Evolutionary conservation across 148 eudicot genomes (phyloP), one percentile per base, ranked within the genome.

Genomic region (Arctostaphylos glauca): DNA sequence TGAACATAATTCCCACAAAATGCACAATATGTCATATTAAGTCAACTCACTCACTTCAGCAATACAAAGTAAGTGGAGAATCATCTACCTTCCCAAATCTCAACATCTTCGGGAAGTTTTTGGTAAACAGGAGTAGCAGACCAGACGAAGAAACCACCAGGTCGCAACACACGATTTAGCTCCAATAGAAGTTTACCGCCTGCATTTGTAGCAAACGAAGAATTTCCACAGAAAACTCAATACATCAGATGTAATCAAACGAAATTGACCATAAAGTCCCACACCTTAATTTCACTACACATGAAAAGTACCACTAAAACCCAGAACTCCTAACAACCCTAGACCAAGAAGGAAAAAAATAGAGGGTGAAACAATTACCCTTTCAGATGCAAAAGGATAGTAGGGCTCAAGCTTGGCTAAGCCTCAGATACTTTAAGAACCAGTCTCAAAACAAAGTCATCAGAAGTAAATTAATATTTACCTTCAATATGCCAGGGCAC

Each of bases 401-500:
- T 43, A 70, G 74, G 46, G 9, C 74, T 70, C 16, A 70, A 41
- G 74, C 49, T 70, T 7, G 3, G n/a, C 14, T 70, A 38, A 70
- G 46, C 48, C 16, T 43, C 47, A 70, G 74, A 43, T 41, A 38
- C 15, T 66, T 25, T 66, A 12, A 66, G 6, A 5, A 25, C 5
- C 43, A 66, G 10, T 41, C 74, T 15, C 74, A 43, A 70, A 41
- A 41, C 74, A 70, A 70, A 70, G 74, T 19, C n/a, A 70, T 13
- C 15, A 70, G 48, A 70, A 15, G 9, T 41, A 70, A 21, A 60
- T 18, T 4, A 44, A 59, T 58, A n/a, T 74, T 53, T 56, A 92
- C 97, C 97, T 88, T 93, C 97, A 80, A 82, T 79, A 84, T 93
- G 94, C 97, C 97, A 93, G 49, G 94, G 94, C 50, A 93, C 94